Percentiles rank a stretch among this genome's conserved stretches.
These are phyloP conservation scores for Grigorovia humatica DNA, from an alignment of 805 yeast species.

Conservation along the genomic window DNA sequence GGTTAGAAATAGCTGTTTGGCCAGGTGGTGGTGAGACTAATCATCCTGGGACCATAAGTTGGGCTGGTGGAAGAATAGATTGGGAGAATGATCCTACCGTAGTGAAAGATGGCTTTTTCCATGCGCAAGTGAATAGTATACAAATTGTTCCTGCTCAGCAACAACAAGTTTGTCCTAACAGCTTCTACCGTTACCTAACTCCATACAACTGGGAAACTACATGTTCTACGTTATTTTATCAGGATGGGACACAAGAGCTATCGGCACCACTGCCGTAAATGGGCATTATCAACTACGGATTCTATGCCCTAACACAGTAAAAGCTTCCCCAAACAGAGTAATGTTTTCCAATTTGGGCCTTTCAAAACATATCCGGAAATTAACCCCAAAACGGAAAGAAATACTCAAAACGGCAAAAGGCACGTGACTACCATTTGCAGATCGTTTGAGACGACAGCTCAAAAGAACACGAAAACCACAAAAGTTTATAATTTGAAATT, in stretches of 20 bases:
- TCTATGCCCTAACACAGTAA: neutral
- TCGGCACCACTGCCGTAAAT: neutral
- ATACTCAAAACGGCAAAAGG: neutral
- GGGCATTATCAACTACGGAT: neutral
- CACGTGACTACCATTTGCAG: neutral
- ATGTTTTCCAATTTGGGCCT: neutral
- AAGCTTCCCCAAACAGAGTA: neutral
- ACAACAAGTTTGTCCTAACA: neutral
- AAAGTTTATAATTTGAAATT: neutral
- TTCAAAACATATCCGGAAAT: neutral
- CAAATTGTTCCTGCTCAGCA: constrained; percentile 38
- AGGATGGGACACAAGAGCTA: neutral
- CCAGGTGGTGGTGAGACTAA: constrained; percentile 54
- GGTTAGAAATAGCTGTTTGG: constrained; percentile 69
- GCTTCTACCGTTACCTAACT: neutral
- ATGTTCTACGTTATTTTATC: neutral
- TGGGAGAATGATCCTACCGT: constrained; percentile 72
- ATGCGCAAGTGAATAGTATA: constrained; percentile 48
- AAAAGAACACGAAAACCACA: neutral
- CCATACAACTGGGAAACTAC: neutral
- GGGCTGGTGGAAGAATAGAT: constrained; percentile 84
- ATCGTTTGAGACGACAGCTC: neutral
- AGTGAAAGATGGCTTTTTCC: constrained; percentile 62
- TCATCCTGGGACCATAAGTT: constrained; percentile 56
- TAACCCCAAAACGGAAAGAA: neutral